Percentiles rank a stretch among this genome's conserved stretches.
phyloP scores from a whole-genome alignment of 176 grass and related monocot genomes.

The Triticum dicoccoides region DNA sequence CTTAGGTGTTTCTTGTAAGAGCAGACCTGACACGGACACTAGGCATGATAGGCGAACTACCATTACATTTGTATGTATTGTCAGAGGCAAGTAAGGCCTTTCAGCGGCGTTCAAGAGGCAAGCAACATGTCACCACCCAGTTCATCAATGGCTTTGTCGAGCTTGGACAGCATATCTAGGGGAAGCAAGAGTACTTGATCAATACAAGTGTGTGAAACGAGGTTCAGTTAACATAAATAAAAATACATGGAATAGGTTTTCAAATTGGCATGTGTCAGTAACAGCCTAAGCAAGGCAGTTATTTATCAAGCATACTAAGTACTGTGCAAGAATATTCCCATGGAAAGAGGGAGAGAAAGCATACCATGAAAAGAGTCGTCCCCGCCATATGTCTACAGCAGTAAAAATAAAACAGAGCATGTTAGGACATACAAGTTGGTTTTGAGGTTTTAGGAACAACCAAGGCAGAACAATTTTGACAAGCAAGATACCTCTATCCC shows the following conservation, averaged over 20 bases:
- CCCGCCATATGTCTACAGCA: conserved; percentile 38
- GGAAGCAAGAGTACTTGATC: conserved; percentile 12
- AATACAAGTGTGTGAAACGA: not conserved
- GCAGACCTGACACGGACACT: not conserved
- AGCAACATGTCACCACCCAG: conserved; percentile 55
- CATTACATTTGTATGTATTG: not conserved
- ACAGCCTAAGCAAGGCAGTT: not conserved
- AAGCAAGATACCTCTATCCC: conserved; percentile 40
- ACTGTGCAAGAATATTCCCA: not conserved
- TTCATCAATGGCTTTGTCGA: conserved; percentile 66
- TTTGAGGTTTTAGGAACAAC: not conserved
- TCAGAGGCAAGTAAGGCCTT: conserved; percentile 7
- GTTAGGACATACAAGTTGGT: not conserved
- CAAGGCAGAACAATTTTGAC: not conserved
- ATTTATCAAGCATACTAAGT: not conserved
- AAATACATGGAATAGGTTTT: not conserved
- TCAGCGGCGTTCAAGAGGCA: not conserved
- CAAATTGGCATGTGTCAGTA: not conserved
- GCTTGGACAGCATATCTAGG: conserved; percentile 59
- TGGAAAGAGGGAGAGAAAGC: not conserved
- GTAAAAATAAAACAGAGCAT: conserved; percentile 14
- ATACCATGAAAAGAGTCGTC: conserved; percentile 58
- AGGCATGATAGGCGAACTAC: not conserved
- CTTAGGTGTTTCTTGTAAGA: not conserved
- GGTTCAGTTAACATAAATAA: not conserved